These are phyloP conservation scores for Salix viminalis DNA, from an alignment of 345 rosid species.

Conservation along the genomic window DNA sequence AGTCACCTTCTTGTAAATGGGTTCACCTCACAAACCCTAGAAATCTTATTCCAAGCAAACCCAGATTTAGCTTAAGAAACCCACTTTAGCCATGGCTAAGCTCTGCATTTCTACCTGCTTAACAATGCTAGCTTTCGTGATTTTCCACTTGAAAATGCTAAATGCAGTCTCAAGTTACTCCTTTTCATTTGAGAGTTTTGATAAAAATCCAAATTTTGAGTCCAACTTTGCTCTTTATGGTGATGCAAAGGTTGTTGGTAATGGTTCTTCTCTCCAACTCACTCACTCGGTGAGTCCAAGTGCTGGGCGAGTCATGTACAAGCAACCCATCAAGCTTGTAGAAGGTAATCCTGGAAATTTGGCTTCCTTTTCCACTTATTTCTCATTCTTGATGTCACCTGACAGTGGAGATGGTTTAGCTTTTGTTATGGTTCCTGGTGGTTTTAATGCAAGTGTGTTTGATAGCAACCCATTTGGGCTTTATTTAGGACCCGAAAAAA, in stretches of 20 bases:
- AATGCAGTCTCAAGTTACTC: conserved; percentile 39
- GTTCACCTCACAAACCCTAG: conserved; percentile 30
- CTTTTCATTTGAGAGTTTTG: conserved; percentile 47
- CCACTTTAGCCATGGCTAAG: conserved; percentile 46
- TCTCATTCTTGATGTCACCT: conserved; percentile 56
- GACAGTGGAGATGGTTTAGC: conserved; percentile 56
- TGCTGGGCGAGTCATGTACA: conserved; percentile 54
- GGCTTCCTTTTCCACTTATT: conserved; percentile 54
- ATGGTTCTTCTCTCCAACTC: conserved; percentile 57
- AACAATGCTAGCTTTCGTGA: conserved; percentile 22
- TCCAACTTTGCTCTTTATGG: conserved; percentile 56
- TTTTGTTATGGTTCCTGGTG: conserved; percentile 56
- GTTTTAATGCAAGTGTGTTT: conserved; percentile 30
- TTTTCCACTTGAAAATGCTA: conserved; percentile 32
- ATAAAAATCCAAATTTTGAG: conserved; percentile 47
- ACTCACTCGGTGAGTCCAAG: conserved; percentile 41
- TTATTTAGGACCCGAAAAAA: conserved; percentile 28
- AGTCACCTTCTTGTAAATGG: conserved; percentile 30
- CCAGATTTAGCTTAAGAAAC: conserved; percentile 24
- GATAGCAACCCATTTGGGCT: conserved; percentile 45
- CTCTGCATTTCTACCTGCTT: conserved; percentile 32
- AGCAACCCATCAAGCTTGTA: conserved; percentile 59
- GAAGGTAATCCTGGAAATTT: conserved; percentile 42
- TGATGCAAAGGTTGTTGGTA: conserved; percentile 46
- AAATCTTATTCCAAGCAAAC: not conserved